Percentiles rank a stretch among this genome's conserved stretches.
Evolutionary conservation across 805 yeast genomes (phyloP).

Genomic region (Candida berthetii): DNA sequence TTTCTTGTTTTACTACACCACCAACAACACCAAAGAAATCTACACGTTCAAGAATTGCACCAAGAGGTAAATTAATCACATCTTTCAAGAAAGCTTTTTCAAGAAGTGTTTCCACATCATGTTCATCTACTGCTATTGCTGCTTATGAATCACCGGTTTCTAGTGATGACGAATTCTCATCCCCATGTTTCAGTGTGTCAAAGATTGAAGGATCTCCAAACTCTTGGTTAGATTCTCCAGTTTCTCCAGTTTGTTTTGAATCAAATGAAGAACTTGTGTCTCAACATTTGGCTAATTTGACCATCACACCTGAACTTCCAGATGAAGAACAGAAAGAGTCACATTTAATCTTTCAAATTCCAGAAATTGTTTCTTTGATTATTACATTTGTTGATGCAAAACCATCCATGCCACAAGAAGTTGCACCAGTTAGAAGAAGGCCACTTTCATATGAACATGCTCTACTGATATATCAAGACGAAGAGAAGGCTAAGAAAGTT

Average conservation of each 20-base stretch:
- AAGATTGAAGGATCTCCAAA: slow-evolving; percentile 1
- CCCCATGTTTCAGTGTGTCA: neutral
- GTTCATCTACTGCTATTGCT: neutral
- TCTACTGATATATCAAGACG: slow-evolving; percentile 53
- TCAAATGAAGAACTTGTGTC: neutral
- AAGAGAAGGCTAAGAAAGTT: slow-evolving; percentile 36
- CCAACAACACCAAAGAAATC: slow-evolving; percentile 6
- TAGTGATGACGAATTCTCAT: slow-evolving; percentile 1
- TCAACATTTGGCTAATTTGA: neutral
- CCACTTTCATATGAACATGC: slow-evolving; percentile 71
- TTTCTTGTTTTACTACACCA: slow-evolving; percentile 7
- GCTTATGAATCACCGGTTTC: slow-evolving; percentile 11
- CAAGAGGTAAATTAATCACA: slow-evolving; percentile 12
- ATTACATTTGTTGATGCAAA: slow-evolving; percentile 54
- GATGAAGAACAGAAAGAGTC: neutral
- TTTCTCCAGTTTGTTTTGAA: neutral
- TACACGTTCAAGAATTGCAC: neutral
- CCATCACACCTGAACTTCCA: neutral
- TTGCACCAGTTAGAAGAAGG: slow-evolving; percentile 52
- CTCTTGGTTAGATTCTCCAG: neutral
- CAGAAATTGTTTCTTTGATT: slow-evolving; percentile 67
- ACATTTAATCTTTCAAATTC: slow-evolving; percentile 53
- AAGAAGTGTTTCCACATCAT: neutral
- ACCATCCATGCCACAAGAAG: slow-evolving; percentile 54
- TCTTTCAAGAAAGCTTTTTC: slow-evolving; percentile 15